Conservation (phyloP, 352 stramenopile genomes). For the Phytophthora constricta region DNA sequence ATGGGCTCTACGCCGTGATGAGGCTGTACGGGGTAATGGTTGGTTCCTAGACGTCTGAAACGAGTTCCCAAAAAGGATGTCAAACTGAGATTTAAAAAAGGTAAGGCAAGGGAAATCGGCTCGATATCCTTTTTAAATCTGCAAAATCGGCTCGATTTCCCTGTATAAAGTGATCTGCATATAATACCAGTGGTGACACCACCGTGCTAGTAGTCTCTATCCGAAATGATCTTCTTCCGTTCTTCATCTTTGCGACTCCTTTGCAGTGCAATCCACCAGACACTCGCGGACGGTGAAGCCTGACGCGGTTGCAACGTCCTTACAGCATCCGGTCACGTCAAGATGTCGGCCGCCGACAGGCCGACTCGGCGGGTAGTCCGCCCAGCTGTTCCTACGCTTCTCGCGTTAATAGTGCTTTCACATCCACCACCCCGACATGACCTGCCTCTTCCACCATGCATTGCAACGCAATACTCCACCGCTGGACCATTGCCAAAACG, state of each 20-base stretch:
- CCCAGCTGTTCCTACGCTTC: conserved; percentile 27
- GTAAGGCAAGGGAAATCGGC: too few species aligned
- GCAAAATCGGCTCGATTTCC: neutral
- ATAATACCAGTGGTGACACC: neutral
- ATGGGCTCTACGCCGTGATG: too few species aligned
- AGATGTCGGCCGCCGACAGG: neutral
- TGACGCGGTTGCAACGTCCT: conserved; percentile 1
- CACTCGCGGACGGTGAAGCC: neutral
- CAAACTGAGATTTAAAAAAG: too few species aligned
- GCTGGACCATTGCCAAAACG: conserved; percentile 4
- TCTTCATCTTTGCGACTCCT: neutral
- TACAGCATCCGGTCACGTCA: neutral
- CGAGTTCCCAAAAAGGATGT: too few species aligned
- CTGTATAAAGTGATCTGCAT: too few species aligned
- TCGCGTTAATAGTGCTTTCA: neutral
- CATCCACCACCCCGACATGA: conserved; percentile 23
- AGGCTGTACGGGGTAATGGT: too few species aligned
- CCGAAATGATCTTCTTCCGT: too few species aligned
- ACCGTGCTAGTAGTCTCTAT: neutral
- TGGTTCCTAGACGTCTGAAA: too few species aligned
- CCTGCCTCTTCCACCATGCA: conserved; percentile 10
- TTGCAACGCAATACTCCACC: neutral
- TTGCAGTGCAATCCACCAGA: neutral
- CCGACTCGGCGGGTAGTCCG: neutral
- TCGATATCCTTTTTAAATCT: too few species aligned